phyloP scores from a whole-genome alignment of 1,284 basidiomycete genomes.

The Fistulinella cinereoalba region DNA sequence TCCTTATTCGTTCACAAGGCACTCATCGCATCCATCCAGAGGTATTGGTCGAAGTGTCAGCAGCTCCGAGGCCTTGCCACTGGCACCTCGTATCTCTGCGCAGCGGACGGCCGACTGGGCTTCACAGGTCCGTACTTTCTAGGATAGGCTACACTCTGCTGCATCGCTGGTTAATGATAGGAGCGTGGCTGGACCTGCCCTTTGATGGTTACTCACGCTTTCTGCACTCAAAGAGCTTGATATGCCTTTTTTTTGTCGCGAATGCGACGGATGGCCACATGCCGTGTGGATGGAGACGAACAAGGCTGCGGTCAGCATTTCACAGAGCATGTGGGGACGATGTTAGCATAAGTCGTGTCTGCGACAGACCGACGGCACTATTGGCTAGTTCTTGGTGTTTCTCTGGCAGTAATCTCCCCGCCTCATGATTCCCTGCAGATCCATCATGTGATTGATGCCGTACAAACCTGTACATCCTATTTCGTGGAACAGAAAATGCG shows the following conservation, averaged over 20 bases:
- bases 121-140: conserved; percentile 7
- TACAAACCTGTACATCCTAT: no score
- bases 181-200: conserved; percentile 22
- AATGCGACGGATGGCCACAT: conserved; percentile 30
- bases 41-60: conserved; percentile 39
- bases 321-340: no score
- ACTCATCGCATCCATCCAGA: conserved; percentile 37
- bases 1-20: conserved; percentile 21
- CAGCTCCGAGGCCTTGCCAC: conserved; percentile 20
- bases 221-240: conserved; percentile 34
- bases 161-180: conserved; percentile 30
- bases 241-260: conserved; percentile 31
- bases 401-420: no score
- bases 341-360: no score
- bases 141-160: conserved; percentile 15
- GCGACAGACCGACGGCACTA: no score
- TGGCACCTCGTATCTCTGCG: conserved; percentile 26
- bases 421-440: no score
- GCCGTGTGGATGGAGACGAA: no score
- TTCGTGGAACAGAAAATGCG: no score
- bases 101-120: conserved; percentile 12
- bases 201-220: conserved; percentile 19
- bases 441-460: no score
- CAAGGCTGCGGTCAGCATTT: no score
- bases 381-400: no score